Evolutionary conservation across 2,329 filamentous ascomycete species (phyloP), one percentile per base, ranked within the genome.

Genomic region (Botrytis squamosa): DNA sequence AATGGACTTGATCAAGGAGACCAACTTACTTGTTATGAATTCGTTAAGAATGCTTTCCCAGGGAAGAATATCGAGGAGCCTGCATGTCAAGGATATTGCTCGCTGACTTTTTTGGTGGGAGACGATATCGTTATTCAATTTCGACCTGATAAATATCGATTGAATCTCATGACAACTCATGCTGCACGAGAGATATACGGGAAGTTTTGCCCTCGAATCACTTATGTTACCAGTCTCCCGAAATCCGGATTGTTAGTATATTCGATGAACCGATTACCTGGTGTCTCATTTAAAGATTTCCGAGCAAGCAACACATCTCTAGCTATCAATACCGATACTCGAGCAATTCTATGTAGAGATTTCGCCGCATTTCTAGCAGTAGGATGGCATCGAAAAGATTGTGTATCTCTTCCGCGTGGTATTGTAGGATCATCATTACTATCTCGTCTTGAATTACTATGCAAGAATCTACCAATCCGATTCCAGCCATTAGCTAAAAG

Each of bases 41-140:
- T 84, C 66, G 80, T 82, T 22, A 74, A 73, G 57, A 70, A 78
- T 25, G 77, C 75, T 0, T 85, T 83, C 67, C 81, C 82, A 0
- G 75, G 74, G 8, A 69, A 74, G n/a, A 70, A 77, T 4, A 78
- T 84, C 40, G 75, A 76, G 5, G 81, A 83, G 4, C 81, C 81
- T 12, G 76, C 81, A 10, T 81, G 81, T 8, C 86, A 88, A 75
- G 86, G 86, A 29, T 87, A 85, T 75, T 88, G 86, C 75, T 88
- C 86, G 3, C 84, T 87, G 76, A 88, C 86, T 0, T 75, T 88
- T 10, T 79, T 81, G 38, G 79, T 85, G 25, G 82, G 82, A 16
- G 75, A 80, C 7, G 77, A 82, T n/a, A 77, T 75, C 20, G 79
- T 86, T 65, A 75, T 88, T 7, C 87, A 88, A 77, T 87, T 88